Evolutionary conservation across 192 early-diverging fungal species (phyloP), one percentile per base, ranked within the genome.

Genomic region (Coemansia nantahalensis): DNA sequence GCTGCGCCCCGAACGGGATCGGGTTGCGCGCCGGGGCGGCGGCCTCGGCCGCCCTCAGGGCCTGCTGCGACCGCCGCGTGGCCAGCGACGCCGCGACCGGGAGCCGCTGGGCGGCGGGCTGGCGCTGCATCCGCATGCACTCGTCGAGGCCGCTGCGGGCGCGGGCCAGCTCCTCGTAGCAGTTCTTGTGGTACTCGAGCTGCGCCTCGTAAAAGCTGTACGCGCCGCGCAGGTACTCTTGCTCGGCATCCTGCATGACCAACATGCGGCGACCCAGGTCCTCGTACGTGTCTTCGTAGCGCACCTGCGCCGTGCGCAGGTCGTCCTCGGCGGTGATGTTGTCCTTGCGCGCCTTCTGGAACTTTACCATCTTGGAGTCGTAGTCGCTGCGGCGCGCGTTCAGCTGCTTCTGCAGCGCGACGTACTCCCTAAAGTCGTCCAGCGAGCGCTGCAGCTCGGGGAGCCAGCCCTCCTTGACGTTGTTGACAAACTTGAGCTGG

Each of bases 291-390:
- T 97, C 95, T 46, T 98, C 94, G 55, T 97, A 98, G 64, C 94
- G 95, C 17, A 83, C 70, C 66, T 93, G 93, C 10, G 93, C 84
- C 0, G 89, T 84, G 26, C 90, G 83, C 59, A 88, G 80, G 45
- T 98, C 94, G 45, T 98, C 90, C 54, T 93, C 93, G 46, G 90
- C 81, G 15, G 89, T 84, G n/a, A 89, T 84, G 34, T 85, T 90
- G 51, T 94, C 92, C 76, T 94, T 95, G 69, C 93, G 92, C 40
- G 82, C 79, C 56, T 90, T 93, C 55, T 93, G 88, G n/a, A 89
- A 82, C 65, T 89, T 90, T 71, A 82, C 82, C 21, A 88, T 62
- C 70, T 94, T 97, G 33, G 88, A 84, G 70, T 98, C 96, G 72
- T 92, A 95, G 47, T 98, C 93, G 39, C 89, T 71, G 43, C 96